Evolutionary conservation across 768 basidiomycete species (phyloP), one percentile per base, ranked within the genome.

Genomic region (Boletus vinaceobasis): DNA sequence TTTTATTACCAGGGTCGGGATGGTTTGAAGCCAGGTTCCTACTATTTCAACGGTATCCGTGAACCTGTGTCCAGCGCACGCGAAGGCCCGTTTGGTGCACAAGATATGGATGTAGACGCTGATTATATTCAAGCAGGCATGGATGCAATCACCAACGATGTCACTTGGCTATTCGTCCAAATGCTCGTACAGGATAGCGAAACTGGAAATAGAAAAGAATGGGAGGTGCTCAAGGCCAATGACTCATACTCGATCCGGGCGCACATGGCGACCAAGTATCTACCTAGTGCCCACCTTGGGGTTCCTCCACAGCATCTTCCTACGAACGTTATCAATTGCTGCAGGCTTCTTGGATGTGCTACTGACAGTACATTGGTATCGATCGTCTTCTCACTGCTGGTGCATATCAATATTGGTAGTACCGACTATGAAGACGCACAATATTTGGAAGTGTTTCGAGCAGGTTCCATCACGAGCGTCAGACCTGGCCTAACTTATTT

Each of bases 251-350:
- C 73, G 11, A 43, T 62, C 6, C 59, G 71, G 8, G 56, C 61
- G 4, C 60, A 63, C 49, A 63, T 63, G 58, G 48, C 55, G 29
- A 29, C 52, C 21, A 60, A 65, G 50, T 66, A 67, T 35, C 38
- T 64, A 1, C 60, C 60, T 7, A 65, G 67, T 37, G 21, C 26
- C 13, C 44, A 46, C 44, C 51, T 68, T 27, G 43, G 42, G 5
- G 43, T 67, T 19, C 60, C 68, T 19, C 50, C 53, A 1, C 32
- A 42, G 11, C 51, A 63, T 38, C 61, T 63, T 38, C 37, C 54
- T 17, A 52, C 3, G 38, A 52, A 64, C 31, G 62, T 72, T 3
- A 55, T 75, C 35, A 67, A 73, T 53, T 76, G 57, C 48, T 59
- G 59, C 9, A n/a, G 7, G 17, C 21, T 52, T 13, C 27, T 58